Evolutionary conservation across 805 yeast species (phyloP).

Genomic region (Grigorovia humatica): DNA sequence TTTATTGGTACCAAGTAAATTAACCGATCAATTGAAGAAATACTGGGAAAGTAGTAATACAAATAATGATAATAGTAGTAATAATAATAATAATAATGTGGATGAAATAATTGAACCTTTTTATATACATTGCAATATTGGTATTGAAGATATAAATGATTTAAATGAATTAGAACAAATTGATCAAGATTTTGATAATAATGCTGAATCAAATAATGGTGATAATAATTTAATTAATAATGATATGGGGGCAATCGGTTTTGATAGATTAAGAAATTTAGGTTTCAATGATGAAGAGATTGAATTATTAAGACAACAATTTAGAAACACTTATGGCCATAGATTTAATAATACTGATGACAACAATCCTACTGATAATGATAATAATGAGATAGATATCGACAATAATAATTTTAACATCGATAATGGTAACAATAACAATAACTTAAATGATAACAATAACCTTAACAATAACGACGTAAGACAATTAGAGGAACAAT

Average conservation of each 20-base stretch:
- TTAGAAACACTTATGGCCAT: slow-evolving; percentile 55
- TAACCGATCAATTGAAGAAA: not conserved
- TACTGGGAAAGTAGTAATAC: not conserved
- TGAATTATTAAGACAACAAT: slow-evolving; percentile 60
- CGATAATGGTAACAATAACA: not conserved
- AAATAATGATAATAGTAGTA: slow-evolving; percentile 2
- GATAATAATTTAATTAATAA: slow-evolving; percentile 8
- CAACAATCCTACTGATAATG: slow-evolving; percentile 7
- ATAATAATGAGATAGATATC: slow-evolving; percentile 5
- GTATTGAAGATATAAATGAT: slow-evolving; percentile 30
- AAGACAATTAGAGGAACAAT: slow-evolving; percentile 68
- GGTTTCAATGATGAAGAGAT: slow-evolving; percentile 80
- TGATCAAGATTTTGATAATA: slow-evolving; percentile 45
- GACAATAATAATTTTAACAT: slow-evolving; percentile 7
- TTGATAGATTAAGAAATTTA: slow-evolving; percentile 71
- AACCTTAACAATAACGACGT: slow-evolving; percentile 29
- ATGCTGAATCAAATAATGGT: slow-evolving; percentile 31
- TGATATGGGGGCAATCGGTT: slow-evolving; percentile 56
- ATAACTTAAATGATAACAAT: slow-evolving; percentile 12
- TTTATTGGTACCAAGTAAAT: slow-evolving; percentile 7
- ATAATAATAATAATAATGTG: not conserved
- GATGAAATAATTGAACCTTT: slow-evolving; percentile 24
- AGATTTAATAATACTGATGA: slow-evolving; percentile 3
- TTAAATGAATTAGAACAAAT: slow-evolving; percentile 36
- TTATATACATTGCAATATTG: slow-evolving; percentile 74